Conservation (phyloP, 78 protist genomes). For the Guillardia theta region DNA sequence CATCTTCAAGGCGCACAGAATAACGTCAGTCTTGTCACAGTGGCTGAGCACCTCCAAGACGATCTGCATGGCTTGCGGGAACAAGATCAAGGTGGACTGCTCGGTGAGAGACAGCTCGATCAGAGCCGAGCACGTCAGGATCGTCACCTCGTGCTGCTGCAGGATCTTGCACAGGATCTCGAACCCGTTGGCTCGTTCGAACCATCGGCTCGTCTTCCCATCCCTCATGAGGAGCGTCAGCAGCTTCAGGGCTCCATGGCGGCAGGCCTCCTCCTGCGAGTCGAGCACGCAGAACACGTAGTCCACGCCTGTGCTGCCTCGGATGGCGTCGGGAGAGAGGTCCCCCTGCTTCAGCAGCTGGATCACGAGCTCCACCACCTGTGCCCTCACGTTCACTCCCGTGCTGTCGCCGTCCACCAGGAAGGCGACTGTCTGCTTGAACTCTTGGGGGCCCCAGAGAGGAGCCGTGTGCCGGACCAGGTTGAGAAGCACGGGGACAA, state of each 20-base stretch:
- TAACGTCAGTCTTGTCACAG: neutral
- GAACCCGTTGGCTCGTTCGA: neutral
- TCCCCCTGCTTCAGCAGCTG: neutral
- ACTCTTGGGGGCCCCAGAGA: neutral
- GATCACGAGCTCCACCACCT: neutral
- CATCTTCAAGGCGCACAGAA: neutral
- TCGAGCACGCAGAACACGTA: neutral
- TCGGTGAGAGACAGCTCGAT: neutral
- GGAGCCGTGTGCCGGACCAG: neutral
- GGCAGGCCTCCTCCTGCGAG: neutral
- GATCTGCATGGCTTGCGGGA: neutral
- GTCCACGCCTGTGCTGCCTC: neutral
- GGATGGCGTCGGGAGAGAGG: neutral
- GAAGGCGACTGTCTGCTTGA: neutral
- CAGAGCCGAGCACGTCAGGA: neutral
- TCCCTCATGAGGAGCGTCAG: neutral
- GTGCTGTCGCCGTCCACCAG: neutral
- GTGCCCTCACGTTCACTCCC: neutral
- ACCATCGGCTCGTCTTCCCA: neutral
- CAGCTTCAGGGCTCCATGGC: neutral
- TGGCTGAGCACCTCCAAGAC: neutral
- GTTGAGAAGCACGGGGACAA: neutral
- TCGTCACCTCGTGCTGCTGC: neutral
- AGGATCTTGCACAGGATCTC: neutral
- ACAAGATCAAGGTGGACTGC: neutral